Base-by-base conservation (phyloP, 371 early-diverging fungal genomes). In the Mortierella sp. region DNA sequence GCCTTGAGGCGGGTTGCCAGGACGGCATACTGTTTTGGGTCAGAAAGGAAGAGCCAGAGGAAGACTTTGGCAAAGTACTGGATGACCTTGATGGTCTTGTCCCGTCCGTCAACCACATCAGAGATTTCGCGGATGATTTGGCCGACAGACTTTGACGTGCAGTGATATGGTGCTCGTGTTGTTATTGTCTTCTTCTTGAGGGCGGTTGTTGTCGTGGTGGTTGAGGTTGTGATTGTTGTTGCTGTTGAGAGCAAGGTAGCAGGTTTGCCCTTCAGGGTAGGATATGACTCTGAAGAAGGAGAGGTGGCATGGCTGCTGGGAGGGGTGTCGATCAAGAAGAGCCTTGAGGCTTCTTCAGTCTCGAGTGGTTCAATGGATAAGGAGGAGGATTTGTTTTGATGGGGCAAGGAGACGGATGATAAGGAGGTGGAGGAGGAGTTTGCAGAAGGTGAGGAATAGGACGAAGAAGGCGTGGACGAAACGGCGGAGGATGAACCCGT, bases 51-150 rank as follows among this genome's bases (percentile, higher is more conserved):
- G 43, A 79, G 56, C 91, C 91, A 92, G 44, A 96, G 83, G 16
- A 94, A 81, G 12, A 95, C 86, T 75, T 96, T 96, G 81, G 93
- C 89, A 51, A 91, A 83, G 83, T 97, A 97, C 80, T 97, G 96
- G 44, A 94, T 79, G n/a, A 92, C 83, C 77, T 97, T 97, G 75
- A 97, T 90, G n/a, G 90, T 87, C 83, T 96, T 96, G 90, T 96
- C 97, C n/a, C 96, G 91, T 32, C 97, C 97, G 79, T 96, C 97
- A n/a, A 91, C 79, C 32, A 89, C 88, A 72, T 89, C 88, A 14
- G 93, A 88, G 60, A 93, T 86, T 75, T 87, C 88, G 65, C 92
- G 91, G 63, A 93, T 77, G 32, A 93, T 77, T 46, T 88, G 84
- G 2, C 73, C 35, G 58, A 75, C 35, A 1, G 87, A 75, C 58